These are phyloP conservation scores for Gaertneriomyces sp. DNA, from an alignment of 192 early-diverging fungal genomes.

Conservation along the genomic window DNA sequence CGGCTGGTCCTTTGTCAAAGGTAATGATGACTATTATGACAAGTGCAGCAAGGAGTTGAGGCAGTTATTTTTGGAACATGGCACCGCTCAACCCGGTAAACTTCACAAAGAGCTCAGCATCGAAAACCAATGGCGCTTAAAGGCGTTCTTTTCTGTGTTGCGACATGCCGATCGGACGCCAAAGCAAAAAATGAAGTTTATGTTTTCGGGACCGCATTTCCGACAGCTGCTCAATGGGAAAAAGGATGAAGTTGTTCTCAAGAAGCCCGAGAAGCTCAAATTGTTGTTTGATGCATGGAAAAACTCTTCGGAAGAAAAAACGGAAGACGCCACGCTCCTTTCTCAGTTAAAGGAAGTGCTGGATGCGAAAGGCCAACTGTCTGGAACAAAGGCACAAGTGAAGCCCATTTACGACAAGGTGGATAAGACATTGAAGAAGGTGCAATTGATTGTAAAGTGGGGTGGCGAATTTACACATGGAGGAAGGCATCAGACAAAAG, in stretches of 20 bases:
- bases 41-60: slow-evolving; percentile 73
- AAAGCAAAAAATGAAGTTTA: slow-evolving; percentile 95
- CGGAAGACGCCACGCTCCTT: slow-evolving; percentile 56
- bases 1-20: slow-evolving; percentile 99
- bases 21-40: slow-evolving; percentile 89
- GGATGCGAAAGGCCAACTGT: slow-evolving; percentile 70
- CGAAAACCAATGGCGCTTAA: slow-evolving; percentile 86
- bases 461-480: slow-evolving; percentile 91
- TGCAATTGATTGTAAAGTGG: slow-evolving; percentile 96
- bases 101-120: slow-evolving; percentile 43
- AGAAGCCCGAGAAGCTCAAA: slow-evolving; percentile 65
- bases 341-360: slow-evolving; percentile 73
- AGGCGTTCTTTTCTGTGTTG: slow-evolving; percentile 89
- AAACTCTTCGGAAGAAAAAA: slow-evolving; percentile 47
- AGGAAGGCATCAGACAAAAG: slow-evolving; percentile 81
- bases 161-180: slow-evolving; percentile 95
- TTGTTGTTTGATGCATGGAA: slow-evolving; percentile 63
- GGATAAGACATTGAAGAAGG: slow-evolving; percentile 51
- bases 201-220: slow-evolving; percentile 68
- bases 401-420: slow-evolving; percentile 71
- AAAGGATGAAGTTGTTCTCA: slow-evolving; percentile 76
- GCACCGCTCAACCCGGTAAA: slow-evolving; percentile 11
- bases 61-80: slow-evolving; percentile 69
- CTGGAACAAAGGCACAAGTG: slow-evolving; percentile 90
- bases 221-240: slow-evolving; percentile 64